Percentiles rank a stretch among this genome's conserved stretches.
Evolutionary conservation across 2,329 filamentous ascomycete species (phyloP).

Genomic region (Beauveria sp.): DNA sequence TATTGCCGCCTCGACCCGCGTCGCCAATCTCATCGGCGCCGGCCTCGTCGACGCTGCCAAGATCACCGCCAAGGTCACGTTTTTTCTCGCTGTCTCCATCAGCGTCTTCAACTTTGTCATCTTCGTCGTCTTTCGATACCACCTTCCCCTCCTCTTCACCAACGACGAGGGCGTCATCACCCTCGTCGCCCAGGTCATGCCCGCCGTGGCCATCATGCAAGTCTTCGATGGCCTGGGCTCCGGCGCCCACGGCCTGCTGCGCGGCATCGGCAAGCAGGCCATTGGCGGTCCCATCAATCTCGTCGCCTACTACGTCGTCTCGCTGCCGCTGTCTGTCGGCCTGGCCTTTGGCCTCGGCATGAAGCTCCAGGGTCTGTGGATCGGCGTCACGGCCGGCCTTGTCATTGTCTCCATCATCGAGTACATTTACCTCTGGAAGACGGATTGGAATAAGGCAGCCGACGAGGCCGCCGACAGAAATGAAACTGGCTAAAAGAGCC

Average conservation of each 20-base stretch:
- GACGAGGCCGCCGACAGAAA: slow-evolving; percentile 47
- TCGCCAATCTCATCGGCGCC: slow-evolving; percentile 89
- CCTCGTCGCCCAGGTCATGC: slow-evolving; percentile 63
- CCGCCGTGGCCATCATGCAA: slow-evolving; percentile 81
- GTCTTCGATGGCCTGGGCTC: slow-evolving; percentile 77
- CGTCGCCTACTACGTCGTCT: slow-evolving; percentile 78
- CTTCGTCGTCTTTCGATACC: slow-evolving; percentile 59
- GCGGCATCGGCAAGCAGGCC: slow-evolving; percentile 81
- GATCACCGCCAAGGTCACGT: slow-evolving; percentile 64
- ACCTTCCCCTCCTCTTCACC: slow-evolving; percentile 75
- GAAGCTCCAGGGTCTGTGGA: slow-evolving; percentile 77
- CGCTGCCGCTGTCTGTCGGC: slow-evolving; percentile 74
- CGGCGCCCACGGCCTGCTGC: slow-evolving; percentile 74
- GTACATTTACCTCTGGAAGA: slow-evolving; percentile 43
- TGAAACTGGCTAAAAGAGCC: slow-evolving; percentile 29
- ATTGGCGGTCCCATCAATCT: slow-evolving; percentile 87
- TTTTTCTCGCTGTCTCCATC: slow-evolving; percentile 60
- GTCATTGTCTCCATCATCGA: slow-evolving; percentile 46
- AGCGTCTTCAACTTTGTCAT: slow-evolving; percentile 71
- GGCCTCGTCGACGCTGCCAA: slow-evolving; percentile 73
- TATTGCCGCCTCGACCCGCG: slow-evolving; percentile 79
- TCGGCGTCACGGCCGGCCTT: slow-evolving; percentile 67
- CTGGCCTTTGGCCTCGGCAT: slow-evolving; percentile 70
- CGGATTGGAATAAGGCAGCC: slow-evolving; percentile 47
- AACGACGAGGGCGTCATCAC: slow-evolving; percentile 60